Base-by-base conservation (phyloP, 768 basidiomycete genomes). In the Hebeloma cylindrosporum region DNA sequence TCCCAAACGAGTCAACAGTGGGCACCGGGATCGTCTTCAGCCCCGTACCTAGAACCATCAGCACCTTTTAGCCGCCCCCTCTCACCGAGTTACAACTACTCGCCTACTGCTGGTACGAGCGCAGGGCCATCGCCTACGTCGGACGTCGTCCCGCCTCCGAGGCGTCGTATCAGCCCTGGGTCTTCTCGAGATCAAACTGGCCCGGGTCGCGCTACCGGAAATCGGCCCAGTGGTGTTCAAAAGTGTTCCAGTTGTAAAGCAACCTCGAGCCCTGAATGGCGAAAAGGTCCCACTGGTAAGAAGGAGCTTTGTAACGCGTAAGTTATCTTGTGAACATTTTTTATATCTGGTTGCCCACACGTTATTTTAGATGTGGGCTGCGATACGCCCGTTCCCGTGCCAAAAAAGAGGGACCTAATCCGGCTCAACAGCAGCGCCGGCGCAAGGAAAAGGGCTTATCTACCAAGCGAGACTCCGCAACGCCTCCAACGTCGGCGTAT, bases 251-350 rank as follows among this genome's bases (percentile, higher is more conserved):
- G 85, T 60, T 93, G 91, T 66, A 86, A 83, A 65, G 83, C 75
- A 8, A 89, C 84, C 5, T 75, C 77, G 6, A 92, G 89, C 59
- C 91, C 91, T 0, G 91, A 93, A 63, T 93, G 91, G 91, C 72
- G 91, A 60, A 93, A 93, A 64, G 91, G 91, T 14, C 88, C 89
- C 40, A 89, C 79, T 57, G 91, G 91, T 20, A 86, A 87, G 65
- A 93, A 93, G 67, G 89, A 93, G 63, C 73, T 93, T 20, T 93
- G 91, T 63, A 93, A 93, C 70, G 91, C 91, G 85, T 92, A 67
- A 72, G 87, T 36, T 77, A 51, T 49, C 41, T 46, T 41, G 29
- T 43, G 22, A 30, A 40, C 33, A 36, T 21, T 20, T 14, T 33
- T 25, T 31, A 32, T 54, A 23, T 14, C 28, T 48, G 48, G 30